Conservation (phyloP, 345 rosid species). For the Acer saccharum region DNA sequence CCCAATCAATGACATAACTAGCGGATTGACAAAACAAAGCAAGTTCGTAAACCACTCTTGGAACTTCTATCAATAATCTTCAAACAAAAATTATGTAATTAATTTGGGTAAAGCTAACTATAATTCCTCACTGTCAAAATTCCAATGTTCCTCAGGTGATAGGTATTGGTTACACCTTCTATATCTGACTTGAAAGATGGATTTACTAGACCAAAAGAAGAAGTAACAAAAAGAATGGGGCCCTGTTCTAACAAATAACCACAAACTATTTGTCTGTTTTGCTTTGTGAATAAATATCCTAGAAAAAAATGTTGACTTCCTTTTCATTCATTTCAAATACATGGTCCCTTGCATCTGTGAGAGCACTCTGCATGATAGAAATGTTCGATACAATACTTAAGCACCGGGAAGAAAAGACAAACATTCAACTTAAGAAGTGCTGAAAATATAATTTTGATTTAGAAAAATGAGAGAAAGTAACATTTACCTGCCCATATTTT, state of each 20-base stretch:
- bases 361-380: conserved; percentile 65
- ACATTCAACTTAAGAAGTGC: neutral
- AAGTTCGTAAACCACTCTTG: neutral
- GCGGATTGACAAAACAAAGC: neutral
- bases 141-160: neutral
- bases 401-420: neutral
- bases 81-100: neutral
- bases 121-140: conserved; percentile 25
- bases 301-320: conserved; percentile 86
- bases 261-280: conserved; percentile 11
- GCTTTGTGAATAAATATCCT: conserved; percentile 23
- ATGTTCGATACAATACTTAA: neutral
- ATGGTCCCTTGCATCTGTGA: conserved; percentile 87
- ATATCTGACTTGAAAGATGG: neutral
- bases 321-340: conserved; percentile 93
- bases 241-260: conserved; percentile 7
- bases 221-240: conserved; percentile 17
- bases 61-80: neutral
- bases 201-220: conserved; percentile 22
- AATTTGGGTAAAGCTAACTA: conserved; percentile 3
- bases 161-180: neutral
- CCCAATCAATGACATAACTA: neutral
- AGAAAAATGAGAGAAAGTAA: neutral
- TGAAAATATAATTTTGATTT: neutral
- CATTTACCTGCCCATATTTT: conserved; percentile 88